Base-by-base conservation (phyloP, 2,329 filamentous ascomycete species). In the Nemania sp. region DNA sequence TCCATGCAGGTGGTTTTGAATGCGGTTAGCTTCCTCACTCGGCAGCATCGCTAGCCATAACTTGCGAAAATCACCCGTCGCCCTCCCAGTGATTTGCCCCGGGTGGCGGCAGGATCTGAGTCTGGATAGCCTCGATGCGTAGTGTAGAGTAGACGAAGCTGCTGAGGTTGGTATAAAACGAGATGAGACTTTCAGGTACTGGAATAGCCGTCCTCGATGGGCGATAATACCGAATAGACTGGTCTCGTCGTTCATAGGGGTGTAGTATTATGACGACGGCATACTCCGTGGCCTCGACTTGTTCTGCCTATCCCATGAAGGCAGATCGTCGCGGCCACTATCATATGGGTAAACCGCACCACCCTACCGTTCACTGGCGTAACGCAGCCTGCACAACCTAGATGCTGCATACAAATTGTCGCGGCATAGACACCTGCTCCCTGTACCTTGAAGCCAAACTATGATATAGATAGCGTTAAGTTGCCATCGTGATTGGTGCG, bases 1-100 rank as follows among this genome's bases (percentile, higher is more conserved):
- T 70, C 52, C 64, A 72, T 67, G 75, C 75, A 74, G 73, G 74
- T 73, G 70, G 64, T 70, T 70, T 76, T 70, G 68, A 64, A 74
- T 74, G 61, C 68, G 73, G 75, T 60, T 77, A 77, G 75, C 72
- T 71, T 70, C 62, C 54, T 70, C 58, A 65, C 68, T 69, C 67
- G 72, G 69, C 71, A 62, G 67, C 58, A 64, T 67, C 53, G 70
- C 64, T 41, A 64, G 64, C 69, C 67, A 65, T 70, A 65, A 49
- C 62, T 35, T 67, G 70, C 41, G 41, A 60, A 66, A 70, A 72
- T 60, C 69, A 51, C 45, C 59, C 66, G 53, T 47, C 58, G 55
- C 38, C 53, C 8, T 61, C 32, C 26, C 63, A 45, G 57, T 53
- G 52, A 54, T 59, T 66, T 45, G 57, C 26, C 47, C 51, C 32